Evolutionary conservation across 2,329 filamentous ascomycete species (phyloP).

Genomic region (Curvularia eragrostidis): DNA sequence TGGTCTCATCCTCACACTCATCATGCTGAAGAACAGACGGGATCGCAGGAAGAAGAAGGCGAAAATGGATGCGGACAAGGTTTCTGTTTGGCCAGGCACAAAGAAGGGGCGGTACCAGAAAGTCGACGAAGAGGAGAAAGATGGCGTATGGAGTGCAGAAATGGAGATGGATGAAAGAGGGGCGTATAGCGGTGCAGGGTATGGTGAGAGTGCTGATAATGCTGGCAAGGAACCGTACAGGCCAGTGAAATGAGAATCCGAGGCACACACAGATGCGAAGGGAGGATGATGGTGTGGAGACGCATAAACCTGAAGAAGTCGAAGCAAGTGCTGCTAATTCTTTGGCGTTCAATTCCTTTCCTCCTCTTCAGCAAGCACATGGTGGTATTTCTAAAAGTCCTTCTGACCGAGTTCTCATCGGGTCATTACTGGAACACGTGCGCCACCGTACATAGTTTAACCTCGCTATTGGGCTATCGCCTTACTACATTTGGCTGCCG

Average conservation of each 20-base stretch:
- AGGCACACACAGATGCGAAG: background rate
- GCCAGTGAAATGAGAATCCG: background rate
- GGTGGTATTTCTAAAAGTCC: background rate
- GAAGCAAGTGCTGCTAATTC: background rate
- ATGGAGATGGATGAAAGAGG: slow-evolving; percentile 12
- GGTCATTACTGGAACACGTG: background rate
- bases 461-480: background rate
- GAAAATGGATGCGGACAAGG: slow-evolving; percentile 7
- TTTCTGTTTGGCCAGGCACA: slow-evolving; percentile 1
- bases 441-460: background rate
- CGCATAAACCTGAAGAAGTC: background rate
- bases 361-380: background rate
- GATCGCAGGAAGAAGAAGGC: slow-evolving; percentile 4
- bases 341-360: background rate
- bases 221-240: background rate
- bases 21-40: slow-evolving; percentile 11
- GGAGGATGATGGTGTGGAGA: background rate
- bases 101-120: slow-evolving; percentile 7
- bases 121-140: slow-evolving; percentile 10
- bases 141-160: slow-evolving; percentile 10
- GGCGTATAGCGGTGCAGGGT: slow-evolving; percentile 1
- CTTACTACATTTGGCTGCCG: background rate
- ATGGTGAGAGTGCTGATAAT: background rate
- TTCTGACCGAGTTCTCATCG: background rate
- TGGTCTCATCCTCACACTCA: slow-evolving; percentile 8